Base-by-base conservation (phyloP, 1,284 basidiomycete species). In the Mycosarcoma mackinlayi region DNA sequence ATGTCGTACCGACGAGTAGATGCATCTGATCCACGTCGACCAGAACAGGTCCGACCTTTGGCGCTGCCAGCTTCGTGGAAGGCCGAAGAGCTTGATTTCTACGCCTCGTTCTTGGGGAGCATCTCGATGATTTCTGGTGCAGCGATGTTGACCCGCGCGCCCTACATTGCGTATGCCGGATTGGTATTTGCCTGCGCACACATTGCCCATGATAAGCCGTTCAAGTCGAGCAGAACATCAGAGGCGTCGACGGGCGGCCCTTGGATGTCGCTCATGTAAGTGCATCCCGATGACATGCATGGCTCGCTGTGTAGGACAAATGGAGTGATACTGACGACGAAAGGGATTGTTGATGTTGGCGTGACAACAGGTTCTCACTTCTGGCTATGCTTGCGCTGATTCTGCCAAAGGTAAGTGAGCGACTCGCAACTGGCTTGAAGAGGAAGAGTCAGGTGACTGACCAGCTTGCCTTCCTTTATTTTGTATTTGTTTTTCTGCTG, bases 141-240 rank as follows among this genome's bases (percentile, higher is more conserved):
- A n/a, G 66, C 65, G 3, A 69, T 73, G 71, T 44, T 73, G 16
- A 65, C 62, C 0, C 30, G 66, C 3, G 52, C 45, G 1, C 62
- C 71, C 0, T 58, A 66, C 38, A 50, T 69, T 21, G 71, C 71
- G 11, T 73, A 69, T 21, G 56, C 57, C n/a, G 72, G 72, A 8
- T 25, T 67, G n/a, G 25, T 74, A 18, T 74, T 74, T 28, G 66
- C 72, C 10, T 57, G 59, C 33, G 72, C 72, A n/a, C 72, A 74
- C 52, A 58, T 70, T 16, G 67, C 63, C 4, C 67, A 74, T 41
- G 67, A 74, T 48, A 65, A 60, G 30, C 71, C 71, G 0, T 70
- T 65, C 60, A 72, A 72, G 23, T 72, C 69, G 11, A 56, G 18
- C 35, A 64, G 52, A 46, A 72, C 60, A 0, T 47, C 27, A 19